phyloP scores from a whole-genome alignment of 2,329 filamentous ascomycete genomes.

The Epichloe brachyelytri region DNA sequence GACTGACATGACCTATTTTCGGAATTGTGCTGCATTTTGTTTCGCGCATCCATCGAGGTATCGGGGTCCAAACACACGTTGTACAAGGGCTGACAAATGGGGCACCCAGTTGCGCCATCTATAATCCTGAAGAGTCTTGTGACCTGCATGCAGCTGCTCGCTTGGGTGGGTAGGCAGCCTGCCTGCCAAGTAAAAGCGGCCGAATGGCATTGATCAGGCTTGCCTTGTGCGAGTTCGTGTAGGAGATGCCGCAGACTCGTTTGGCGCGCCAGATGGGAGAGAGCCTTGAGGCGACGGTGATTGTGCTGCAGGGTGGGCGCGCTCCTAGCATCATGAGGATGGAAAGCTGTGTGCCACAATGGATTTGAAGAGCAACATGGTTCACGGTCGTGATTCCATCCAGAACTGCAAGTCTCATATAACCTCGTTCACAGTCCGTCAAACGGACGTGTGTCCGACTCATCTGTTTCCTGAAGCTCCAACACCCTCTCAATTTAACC shows the following conservation, averaged over 20 bases:
- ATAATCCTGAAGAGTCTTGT: slow-evolving; percentile 28
- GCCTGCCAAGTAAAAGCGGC: slow-evolving; percentile 38
- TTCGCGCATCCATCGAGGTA: too few relatives aligned
- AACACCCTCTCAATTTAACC: too few relatives aligned
- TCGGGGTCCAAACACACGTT: too few relatives aligned
- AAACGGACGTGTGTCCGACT: slow-evolving; percentile 25
- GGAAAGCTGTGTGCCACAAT: slow-evolving; percentile 35
- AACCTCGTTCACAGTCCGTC: slow-evolving; percentile 27
- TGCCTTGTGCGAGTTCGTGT: slow-evolving; percentile 23
- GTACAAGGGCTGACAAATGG: too few relatives aligned
- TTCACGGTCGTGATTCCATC: slow-evolving; percentile 26
- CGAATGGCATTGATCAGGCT: slow-evolving; percentile 40
- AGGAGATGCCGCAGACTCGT: slow-evolving; percentile 36
- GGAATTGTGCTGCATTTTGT: too few relatives aligned
- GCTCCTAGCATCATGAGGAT: slow-evolving; percentile 23
- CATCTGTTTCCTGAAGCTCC: slow-evolving; percentile 27
- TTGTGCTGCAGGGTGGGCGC: slow-evolving; percentile 18
- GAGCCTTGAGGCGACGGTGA: slow-evolving; percentile 13
- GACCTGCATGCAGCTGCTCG: slow-evolving; percentile 21
- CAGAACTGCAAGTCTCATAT: slow-evolving; percentile 36
- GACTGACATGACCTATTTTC: too few relatives aligned
- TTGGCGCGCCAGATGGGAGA: slow-evolving; percentile 2
- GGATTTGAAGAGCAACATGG: slow-evolving; percentile 34
- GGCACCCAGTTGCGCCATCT: slow-evolving; percentile 26
- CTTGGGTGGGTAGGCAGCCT: slow-evolving; percentile 31